Percentiles rank a stretch among this genome's conserved stretches.
These are phyloP conservation scores for Coemansia sp. DNA, from an alignment of 192 early-diverging fungal genomes.

Conservation along the genomic window DNA sequence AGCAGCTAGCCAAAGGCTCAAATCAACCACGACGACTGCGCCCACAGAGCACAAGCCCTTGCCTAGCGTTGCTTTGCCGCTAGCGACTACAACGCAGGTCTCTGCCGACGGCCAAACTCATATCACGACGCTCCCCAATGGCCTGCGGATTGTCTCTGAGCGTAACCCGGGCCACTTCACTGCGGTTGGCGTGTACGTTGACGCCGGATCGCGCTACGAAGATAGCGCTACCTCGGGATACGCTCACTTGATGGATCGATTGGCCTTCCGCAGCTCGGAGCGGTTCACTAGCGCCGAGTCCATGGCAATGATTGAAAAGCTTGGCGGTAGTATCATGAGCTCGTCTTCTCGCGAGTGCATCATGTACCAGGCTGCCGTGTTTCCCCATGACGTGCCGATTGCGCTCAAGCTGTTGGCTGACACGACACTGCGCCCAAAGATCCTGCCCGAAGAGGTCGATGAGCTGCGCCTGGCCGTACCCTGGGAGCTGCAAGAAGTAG, in stretches of 20 bases:
- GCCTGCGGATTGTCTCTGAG: constrained; percentile 84
- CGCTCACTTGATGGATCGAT: constrained; percentile 86
- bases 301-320: constrained; percentile 75
- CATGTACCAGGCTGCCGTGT: constrained; percentile 94
- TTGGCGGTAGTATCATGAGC: constrained; percentile 91
- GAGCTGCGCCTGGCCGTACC: constrained; percentile 75
- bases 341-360: constrained; percentile 91
- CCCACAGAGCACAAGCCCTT: background rate
- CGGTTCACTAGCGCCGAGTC: constrained; percentile 70
- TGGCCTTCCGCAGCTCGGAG: constrained; percentile 91
- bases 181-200: constrained; percentile 86
- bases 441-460: constrained; percentile 78
- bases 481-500: constrained; percentile 90
- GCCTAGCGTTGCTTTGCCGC: constrained; percentile 5
- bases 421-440: constrained; percentile 75
- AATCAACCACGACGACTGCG: constrained; percentile 20
- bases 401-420: constrained; percentile 80
- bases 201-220: constrained; percentile 91
- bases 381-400: constrained; percentile 76
- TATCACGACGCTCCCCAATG: constrained; percentile 87
- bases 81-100: background rate
- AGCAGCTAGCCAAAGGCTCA: constrained; percentile 9
- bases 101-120: constrained; percentile 47
- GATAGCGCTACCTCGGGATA: constrained; percentile 68
- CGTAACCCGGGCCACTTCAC: constrained; percentile 88